phyloP scores from a whole-genome alignment of 2,329 filamentous ascomycete species.

The Monosporascus cannonballus region DNA sequence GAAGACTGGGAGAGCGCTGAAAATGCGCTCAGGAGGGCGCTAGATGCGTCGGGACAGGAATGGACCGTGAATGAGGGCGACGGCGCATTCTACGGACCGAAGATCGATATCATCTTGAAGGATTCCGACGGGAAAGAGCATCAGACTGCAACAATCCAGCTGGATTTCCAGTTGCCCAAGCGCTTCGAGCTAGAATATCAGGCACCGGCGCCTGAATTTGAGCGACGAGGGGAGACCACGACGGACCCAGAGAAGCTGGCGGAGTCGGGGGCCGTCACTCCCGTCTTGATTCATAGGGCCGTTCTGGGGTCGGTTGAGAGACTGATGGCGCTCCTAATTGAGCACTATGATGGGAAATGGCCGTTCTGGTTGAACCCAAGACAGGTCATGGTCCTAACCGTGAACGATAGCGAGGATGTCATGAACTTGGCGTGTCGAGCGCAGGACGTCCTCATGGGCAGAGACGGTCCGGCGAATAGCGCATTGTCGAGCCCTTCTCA shows the following conservation, averaged over 20 bases:
- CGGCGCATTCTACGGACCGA: conserved; percentile 86
- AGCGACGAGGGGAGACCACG: conserved; percentile 46
- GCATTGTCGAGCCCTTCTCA: conserved; percentile 50
- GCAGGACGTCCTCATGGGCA: conserved; percentile 46
- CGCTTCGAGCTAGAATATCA: conserved; percentile 73
- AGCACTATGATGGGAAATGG: conserved; percentile 74
- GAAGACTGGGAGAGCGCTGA: conserved; percentile 65
- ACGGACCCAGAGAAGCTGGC: conserved; percentile 40
- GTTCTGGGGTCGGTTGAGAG: conserved; percentile 80
- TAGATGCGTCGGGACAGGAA: conserved; percentile 56
- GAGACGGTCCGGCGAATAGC: conserved; percentile 24
- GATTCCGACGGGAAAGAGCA: conserved; percentile 82
- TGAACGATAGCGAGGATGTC: conserved; percentile 56
- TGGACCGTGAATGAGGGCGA: conserved; percentile 78
- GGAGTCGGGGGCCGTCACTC: conserved; percentile 54
- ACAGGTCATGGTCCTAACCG: conserved; percentile 67
- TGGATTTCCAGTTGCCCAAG: conserved; percentile 84
- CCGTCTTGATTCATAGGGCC: conserved; percentile 79
- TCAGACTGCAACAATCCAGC: conserved; percentile 82
- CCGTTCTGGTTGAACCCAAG: conserved; percentile 85
- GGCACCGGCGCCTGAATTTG: conserved; percentile 58
- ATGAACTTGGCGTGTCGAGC: conserved; percentile 42
- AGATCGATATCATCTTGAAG: conserved; percentile 79
- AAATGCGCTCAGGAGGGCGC: conserved; percentile 55
- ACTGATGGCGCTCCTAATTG: conserved; percentile 78